Percentiles rank a stretch among this genome's conserved stretches.
Conservation (phyloP, 2,329 filamentous ascomycete species). For the Fusarium sp. region DNA sequence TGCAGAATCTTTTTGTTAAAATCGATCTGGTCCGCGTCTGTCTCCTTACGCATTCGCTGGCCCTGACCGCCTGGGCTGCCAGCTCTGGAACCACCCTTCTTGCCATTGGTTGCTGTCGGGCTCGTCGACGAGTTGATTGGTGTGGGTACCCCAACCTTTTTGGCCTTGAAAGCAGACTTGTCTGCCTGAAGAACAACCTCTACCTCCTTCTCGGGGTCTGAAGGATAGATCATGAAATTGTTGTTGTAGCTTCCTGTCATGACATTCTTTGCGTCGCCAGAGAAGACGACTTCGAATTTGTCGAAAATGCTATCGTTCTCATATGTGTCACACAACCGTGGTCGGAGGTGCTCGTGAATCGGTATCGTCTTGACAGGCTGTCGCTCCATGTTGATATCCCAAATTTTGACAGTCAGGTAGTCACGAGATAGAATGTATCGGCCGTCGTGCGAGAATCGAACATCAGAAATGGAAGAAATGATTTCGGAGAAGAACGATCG, state of each 20-base stretch:
- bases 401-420: slow-evolving; percentile 99
- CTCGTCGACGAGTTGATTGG: slow-evolving; percentile 89
- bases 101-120: slow-evolving; percentile 76
- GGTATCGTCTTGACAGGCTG: slow-evolving; percentile 98
- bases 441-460: slow-evolving; percentile 95
- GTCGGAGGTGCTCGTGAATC: slow-evolving; percentile 95
- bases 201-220: slow-evolving; percentile 93
- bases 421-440: slow-evolving; percentile 97
- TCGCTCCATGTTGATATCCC: slow-evolving; percentile 99
- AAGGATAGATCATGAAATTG: slow-evolving; percentile 99
- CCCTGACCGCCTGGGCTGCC: slow-evolving; percentile 86
- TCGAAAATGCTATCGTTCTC: slow-evolving; percentile 99
- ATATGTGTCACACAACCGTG: slow-evolving; percentile 95
- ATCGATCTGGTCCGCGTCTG: slow-evolving; percentile 98
- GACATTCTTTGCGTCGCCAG: slow-evolving; percentile 96
- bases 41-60: slow-evolving; percentile 98
- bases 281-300: slow-evolving; percentile 99
- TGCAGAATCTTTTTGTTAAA: slow-evolving; percentile 99
- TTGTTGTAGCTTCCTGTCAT: slow-evolving; percentile 99
- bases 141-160: slow-evolving; percentile 98
- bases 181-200: slow-evolving; percentile 98
- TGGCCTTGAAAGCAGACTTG: slow-evolving; percentile 99
- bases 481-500: slow-evolving; percentile 99
- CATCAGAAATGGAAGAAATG: slow-evolving; percentile 98
- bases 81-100: slow-evolving; percentile 89